Evolutionary conservation across 345 rosid species (phyloP).

Genomic region (Eucalyptus paniculata): DNA sequence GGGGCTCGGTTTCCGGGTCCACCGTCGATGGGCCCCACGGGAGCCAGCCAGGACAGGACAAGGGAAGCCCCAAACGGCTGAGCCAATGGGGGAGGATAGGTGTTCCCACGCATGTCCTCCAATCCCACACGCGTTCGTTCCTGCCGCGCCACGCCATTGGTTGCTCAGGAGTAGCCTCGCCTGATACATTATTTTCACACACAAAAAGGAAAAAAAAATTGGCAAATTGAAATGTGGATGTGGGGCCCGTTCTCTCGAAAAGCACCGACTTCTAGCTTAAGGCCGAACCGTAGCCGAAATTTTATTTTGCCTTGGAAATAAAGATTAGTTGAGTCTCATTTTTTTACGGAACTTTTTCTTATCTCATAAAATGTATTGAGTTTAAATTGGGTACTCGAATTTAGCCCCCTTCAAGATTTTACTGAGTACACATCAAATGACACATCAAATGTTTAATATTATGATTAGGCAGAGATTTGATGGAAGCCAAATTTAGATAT

Average conservation of each 20-base stretch:
- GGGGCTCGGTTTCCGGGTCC: neutral
- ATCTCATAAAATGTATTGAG: neutral
- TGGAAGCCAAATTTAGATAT: neutral
- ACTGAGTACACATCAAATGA: neutral
- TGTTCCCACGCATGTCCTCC: slow-evolving; percentile 81
- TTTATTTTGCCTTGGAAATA: neutral
- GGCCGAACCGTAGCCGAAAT: no score
- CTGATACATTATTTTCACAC: neutral
- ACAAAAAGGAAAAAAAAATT: rapidly evolving
- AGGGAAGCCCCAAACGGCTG: neutral
- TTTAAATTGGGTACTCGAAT: neutral
- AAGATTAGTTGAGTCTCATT: no score
- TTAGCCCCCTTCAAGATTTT: neutral
- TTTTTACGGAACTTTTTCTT: no score
- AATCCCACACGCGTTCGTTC: slow-evolving; percentile 66
- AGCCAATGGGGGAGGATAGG: slow-evolving; percentile 22
- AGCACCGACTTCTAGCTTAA: no score
- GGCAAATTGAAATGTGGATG: neutral
- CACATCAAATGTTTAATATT: neutral
- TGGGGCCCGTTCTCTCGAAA: neutral
- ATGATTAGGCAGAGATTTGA: neutral
- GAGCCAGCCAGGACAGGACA: neutral
- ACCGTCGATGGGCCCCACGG: neutral
- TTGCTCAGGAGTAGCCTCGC: neutral
- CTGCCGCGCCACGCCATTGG: neutral